A percentile compares a stretch with the other conserved stretches of the same genome.
phyloP scores from a whole-genome alignment of 768 basidiomycete species.

The Kwoniella pini region DNA sequence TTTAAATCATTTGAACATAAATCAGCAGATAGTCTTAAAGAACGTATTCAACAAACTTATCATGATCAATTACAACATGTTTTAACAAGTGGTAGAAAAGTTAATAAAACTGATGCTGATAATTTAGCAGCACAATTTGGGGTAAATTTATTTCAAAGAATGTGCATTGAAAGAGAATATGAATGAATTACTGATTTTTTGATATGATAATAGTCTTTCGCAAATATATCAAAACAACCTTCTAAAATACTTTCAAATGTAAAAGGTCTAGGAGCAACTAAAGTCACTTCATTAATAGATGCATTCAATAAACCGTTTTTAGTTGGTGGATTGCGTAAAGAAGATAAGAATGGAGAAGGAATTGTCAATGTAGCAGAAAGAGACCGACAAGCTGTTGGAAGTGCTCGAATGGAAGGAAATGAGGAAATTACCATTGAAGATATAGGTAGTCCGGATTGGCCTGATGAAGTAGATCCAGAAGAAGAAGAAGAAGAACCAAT shows the following conservation, averaged over 20 bases:
- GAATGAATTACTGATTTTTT: too few relatives aligned
- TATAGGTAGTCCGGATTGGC: constrained; percentile 39
- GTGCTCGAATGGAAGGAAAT: constrained; percentile 4
- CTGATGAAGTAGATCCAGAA: constrained; percentile 19
- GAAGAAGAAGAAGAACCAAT: constrained; percentile 17
- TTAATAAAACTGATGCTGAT: constrained; percentile 97
- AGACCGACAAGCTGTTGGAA: constrained; percentile 2
- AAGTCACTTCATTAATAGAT: constrained; percentile 85
- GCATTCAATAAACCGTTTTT: constrained; percentile 84
- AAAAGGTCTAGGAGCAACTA: constrained; percentile 91
- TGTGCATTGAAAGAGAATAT: too few relatives aligned
- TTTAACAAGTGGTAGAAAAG: constrained; percentile 83
- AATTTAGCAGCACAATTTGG: constrained; percentile 89
- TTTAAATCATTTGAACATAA: constrained; percentile 95
- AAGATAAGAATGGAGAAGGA: constrained; percentile 10
- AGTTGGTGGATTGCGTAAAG: constrained; percentile 39
- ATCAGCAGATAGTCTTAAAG: constrained; percentile 89
- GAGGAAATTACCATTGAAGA: neutral
- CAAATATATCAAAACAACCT: constrained; percentile 72
- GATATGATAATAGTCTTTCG: constrained; percentile 81
- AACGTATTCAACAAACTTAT: constrained; percentile 84
- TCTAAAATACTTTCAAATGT: constrained; percentile 74
- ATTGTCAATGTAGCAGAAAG: constrained; percentile 4
- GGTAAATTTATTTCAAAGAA: constrained; percentile 62
- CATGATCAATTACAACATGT: constrained; percentile 74